Evolutionary conservation across 1,139 yeast genomes (phyloP).

Genomic region (Groenewaldozyma auringiensis): DNA sequence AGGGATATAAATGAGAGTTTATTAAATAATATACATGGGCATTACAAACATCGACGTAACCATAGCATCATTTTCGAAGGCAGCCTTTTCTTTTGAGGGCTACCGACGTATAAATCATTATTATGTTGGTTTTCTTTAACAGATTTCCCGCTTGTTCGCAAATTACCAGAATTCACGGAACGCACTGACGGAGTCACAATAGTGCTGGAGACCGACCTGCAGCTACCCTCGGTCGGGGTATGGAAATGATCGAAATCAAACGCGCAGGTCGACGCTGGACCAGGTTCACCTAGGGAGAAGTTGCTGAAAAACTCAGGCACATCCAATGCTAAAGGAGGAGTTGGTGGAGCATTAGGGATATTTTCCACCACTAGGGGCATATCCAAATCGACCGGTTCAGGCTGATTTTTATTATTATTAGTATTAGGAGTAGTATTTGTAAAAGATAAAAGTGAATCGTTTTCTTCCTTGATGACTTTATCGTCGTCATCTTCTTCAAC

Average conservation of each 20-base stretch:
- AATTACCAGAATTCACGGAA: not conserved
- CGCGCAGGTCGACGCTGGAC: slow-evolving; percentile 16
- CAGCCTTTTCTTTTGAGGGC: not conserved
- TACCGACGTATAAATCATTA: too few species aligned
- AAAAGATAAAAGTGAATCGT: not conserved
- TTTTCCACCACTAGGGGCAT: not conserved
- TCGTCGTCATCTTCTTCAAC: slow-evolving; percentile 25
- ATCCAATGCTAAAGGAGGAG: not conserved
- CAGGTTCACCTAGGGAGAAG: slow-evolving; percentile 26
- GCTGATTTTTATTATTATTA: too few species aligned
- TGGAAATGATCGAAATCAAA: not conserved
- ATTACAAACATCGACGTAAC: not conserved
- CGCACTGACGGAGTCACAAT: not conserved
- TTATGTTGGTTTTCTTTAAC: too few species aligned
- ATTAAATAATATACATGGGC: not conserved
- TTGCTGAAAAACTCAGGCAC: not conserved
- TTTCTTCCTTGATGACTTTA: slow-evolving; percentile 4
- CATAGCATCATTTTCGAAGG: not conserved
- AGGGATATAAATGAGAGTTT: too few species aligned
- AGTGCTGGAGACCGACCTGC: not conserved
- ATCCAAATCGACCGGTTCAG: too few species aligned
- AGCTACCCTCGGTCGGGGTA: not conserved
- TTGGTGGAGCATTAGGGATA: not conserved
- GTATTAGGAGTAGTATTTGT: not conserved
- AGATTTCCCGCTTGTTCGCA: too few species aligned